A percentile compares a stretch with the other conserved stretches of the same genome.
phyloP scores from a whole-genome alignment of 2,329 filamentous ascomycete genomes.

The Colletotrichum paranaense region DNA sequence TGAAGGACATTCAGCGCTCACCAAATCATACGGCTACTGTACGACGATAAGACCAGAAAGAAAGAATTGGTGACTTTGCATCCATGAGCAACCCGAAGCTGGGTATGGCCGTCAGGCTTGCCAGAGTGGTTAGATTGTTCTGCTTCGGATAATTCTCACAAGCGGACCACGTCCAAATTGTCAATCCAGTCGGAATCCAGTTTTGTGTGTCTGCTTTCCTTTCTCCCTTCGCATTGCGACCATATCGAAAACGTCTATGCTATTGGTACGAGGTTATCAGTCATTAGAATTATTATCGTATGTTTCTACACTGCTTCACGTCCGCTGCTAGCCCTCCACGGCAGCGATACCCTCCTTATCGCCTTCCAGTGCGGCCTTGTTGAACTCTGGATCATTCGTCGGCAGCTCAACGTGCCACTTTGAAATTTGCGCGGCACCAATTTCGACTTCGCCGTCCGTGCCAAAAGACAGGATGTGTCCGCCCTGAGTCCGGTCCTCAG shows the following conservation, averaged over 20 bases:
- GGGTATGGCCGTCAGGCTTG: neutral
- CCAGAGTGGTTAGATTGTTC: neutral
- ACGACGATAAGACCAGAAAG: too few species aligned
- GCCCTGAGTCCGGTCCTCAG: slow-evolving; percentile 42
- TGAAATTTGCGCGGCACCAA: slow-evolving; percentile 42
- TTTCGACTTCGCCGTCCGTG: slow-evolving; percentile 44
- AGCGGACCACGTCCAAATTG: neutral
- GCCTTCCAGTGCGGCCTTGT: slow-evolving; percentile 41
- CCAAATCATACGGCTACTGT: too few species aligned
- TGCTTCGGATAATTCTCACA: neutral
- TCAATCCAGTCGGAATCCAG: neutral
- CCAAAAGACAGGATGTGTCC: slow-evolving; percentile 47
- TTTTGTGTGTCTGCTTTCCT: neutral
- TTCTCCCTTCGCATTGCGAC: neutral
- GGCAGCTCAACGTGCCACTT: slow-evolving; percentile 47
- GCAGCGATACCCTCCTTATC: slow-evolving; percentile 44
- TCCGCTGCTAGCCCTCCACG: slow-evolving; percentile 42
- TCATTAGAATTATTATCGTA: neutral
- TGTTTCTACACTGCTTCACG: neutral
- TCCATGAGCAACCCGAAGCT: neutral
- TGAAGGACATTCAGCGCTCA: too few species aligned
- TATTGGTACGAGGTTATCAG: neutral
- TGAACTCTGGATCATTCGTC: slow-evolving; percentile 46
- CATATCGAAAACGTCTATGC: neutral
- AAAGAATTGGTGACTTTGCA: too few species aligned